Percentiles rank a stretch among this genome's conserved stretches.
phyloP scores from a whole-genome alignment of 2,329 filamentous ascomycete genomes.

The Plenodomus biglobosus region DNA sequence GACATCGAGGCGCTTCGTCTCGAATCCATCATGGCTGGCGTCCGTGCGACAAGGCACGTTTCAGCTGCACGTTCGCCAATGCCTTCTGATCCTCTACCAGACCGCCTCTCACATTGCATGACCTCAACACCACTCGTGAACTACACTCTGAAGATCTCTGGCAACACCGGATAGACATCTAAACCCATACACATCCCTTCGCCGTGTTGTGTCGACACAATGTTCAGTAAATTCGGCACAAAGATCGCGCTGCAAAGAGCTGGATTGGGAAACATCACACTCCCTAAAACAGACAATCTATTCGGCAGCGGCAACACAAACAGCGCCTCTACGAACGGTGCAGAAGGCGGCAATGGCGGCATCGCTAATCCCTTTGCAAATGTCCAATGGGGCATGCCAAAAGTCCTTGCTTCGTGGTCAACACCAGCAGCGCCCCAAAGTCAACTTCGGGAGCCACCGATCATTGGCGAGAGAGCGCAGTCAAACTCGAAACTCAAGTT shows the following conservation, averaged over 20 bases:
- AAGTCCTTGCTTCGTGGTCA: constrained; percentile 39
- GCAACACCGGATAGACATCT: not conserved
- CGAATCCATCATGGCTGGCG: constrained; percentile 1
- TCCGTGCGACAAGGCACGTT: constrained; percentile 34
- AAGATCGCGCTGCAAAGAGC: constrained; percentile 62
- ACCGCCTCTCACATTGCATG: not conserved
- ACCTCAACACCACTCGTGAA: not conserved
- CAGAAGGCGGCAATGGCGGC: constrained; percentile 19
- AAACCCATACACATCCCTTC: not conserved
- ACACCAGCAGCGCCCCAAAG: constrained; percentile 32
- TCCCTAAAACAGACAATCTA: constrained; percentile 38
- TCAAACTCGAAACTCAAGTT: constrained; percentile 35
- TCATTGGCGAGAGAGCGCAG: constrained; percentile 30
- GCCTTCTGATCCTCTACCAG: not conserved
- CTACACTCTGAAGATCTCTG: not conserved
- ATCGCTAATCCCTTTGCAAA: constrained; percentile 42
- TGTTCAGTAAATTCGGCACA: constrained; percentile 60
- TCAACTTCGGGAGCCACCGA: constrained; percentile 30
- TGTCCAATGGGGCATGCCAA: constrained; percentile 38
- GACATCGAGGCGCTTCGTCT: not conserved
- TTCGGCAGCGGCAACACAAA: constrained; percentile 34
- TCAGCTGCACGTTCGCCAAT: constrained; percentile 25
- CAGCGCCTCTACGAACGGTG: constrained; percentile 18
- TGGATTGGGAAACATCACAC: constrained; percentile 56
- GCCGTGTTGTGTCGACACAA: constrained; percentile 37